A percentile compares a stretch with the other conserved stretches of the same genome.
phyloP scores from a whole-genome alignment of 306 rosid species.

The Neltuma alba region DNA sequence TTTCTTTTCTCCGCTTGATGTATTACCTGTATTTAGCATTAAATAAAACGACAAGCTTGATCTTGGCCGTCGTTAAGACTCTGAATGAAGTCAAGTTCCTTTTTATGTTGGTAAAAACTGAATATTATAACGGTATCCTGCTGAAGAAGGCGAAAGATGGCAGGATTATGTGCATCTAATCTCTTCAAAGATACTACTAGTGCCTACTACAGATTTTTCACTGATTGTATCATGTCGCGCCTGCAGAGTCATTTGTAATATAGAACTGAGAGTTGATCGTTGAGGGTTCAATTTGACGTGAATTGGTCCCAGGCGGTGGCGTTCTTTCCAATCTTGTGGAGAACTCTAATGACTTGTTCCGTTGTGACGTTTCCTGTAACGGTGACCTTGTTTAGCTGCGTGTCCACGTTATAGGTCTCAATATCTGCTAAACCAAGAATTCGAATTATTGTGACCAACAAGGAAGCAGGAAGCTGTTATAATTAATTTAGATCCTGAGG shows the following conservation, averaged over 20 bases:
- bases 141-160: neutral
- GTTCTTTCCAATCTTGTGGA: conserved; percentile 75
- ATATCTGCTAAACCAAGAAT: conserved; percentile 51
- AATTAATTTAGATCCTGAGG: neutral
- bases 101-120: neutral
- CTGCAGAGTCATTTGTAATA: neutral
- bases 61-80: neutral
- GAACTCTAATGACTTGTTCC: conserved; percentile 70
- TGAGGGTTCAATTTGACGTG: conserved; percentile 27
- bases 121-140: neutral
- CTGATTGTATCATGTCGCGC: neutral
- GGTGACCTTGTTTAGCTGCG: conserved; percentile 67
- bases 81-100: neutral
- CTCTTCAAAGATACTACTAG: neutral
- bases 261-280: neutral
- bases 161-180: neutral
- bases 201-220: neutral
- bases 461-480: neutral
- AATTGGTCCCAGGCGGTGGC: conserved; percentile 62
- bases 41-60: neutral
- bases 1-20: neutral
- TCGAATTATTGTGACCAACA: neutral
- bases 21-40: neutral
- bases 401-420: conserved; percentile 79
- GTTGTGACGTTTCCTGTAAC: conserved; percentile 78